Base-by-base conservation (phyloP, 805 yeast species). In the Ogataea pini region DNA sequence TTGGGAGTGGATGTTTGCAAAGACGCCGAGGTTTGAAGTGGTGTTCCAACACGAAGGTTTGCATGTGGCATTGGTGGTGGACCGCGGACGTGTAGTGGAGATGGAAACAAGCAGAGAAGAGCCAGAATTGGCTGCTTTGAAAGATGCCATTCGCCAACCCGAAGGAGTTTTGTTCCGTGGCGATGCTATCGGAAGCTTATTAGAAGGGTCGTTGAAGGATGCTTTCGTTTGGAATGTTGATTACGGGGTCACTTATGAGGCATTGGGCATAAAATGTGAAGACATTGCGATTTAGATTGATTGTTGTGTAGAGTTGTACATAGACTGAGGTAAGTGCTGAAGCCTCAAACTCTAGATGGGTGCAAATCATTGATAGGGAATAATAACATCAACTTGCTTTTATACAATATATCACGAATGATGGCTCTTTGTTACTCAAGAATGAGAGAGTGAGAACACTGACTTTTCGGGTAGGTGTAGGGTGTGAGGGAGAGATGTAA, bases 1-100 rank as follows among this genome's bases (percentile, higher is more conserved):
- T 17, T 85, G 94, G 86, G 70, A 78, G 1, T 91, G 96, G 96
- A 78, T 70, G 31, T 89, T 70, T 64, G 91, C 89, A 1, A 71
- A 75, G 17, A 85, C 96, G 0, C 97, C 97, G 0, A 74, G 72
- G 49, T 94, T 92, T 63, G 72, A 76, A 34, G 81, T 86, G 49
- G 58, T 60, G 1, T 61, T 86, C 16, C 59, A 58, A 2, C 65
- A 70, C 36, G 63, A 64, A 0, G 63, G 67, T 4, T 18, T 55
- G 7, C 44, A 33, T 52, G 62, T 49, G 63, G 70, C 10, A 52
- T 72, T 55, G 46, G 42, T 14, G 77, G 82, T 89, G 3, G 83
- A 76, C 5, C 81, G 78, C 49, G 86, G 87, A 0, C 20, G 44
- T 1, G 43, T 64, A 4, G 38, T 43, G 2, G 49, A 50, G 5